Evolutionary conservation across 1,284 basidiomycete genomes (phyloP).

Genomic region (Lignosus rhinocerotis): DNA sequence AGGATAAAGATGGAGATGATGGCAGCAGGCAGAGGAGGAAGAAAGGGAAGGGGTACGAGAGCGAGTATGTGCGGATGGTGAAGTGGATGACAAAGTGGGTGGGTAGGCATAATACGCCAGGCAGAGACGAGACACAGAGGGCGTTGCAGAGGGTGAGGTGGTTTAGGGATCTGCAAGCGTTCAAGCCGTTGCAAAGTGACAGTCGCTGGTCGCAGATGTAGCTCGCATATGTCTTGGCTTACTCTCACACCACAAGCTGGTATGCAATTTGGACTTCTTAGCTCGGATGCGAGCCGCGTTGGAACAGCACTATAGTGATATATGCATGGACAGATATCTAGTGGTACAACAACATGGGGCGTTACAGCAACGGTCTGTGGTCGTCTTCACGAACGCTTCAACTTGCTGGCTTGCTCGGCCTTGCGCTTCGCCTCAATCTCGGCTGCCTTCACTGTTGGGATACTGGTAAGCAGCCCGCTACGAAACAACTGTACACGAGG

Average conservation of each 20-base stretch:
- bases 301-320: slow-evolving; percentile 4
- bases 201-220: not conserved
- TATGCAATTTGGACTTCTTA: too few species aligned
- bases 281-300: not conserved
- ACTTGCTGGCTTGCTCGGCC: slow-evolving; percentile 24
- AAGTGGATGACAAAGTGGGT: slow-evolving; percentile 74
- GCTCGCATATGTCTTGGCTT: not conserved
- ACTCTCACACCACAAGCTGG: not conserved
- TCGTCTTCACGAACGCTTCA: slow-evolving; percentile 21
- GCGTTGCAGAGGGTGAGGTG: slow-evolving; percentile 17
- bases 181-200: not conserved
- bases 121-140: slow-evolving; percentile 30
- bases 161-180: slow-evolving; percentile 16
- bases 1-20: not conserved
- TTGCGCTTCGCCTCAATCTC: slow-evolving; percentile 44
- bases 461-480: not conserved
- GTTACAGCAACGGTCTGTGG: not conserved
- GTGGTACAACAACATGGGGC: slow-evolving; percentile 1
- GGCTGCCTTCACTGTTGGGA: slow-evolving; percentile 42
- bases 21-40: slow-evolving; percentile 16
- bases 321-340: not conserved
- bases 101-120: slow-evolving; percentile 52
- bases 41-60: slow-evolving; percentile 33
- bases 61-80: slow-evolving; percentile 52
- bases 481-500: not conserved